These are phyloP conservation scores for Rhynchospora pubera DNA, from an alignment of 176 grass and related monocot genomes.

Conservation along the genomic window DNA sequence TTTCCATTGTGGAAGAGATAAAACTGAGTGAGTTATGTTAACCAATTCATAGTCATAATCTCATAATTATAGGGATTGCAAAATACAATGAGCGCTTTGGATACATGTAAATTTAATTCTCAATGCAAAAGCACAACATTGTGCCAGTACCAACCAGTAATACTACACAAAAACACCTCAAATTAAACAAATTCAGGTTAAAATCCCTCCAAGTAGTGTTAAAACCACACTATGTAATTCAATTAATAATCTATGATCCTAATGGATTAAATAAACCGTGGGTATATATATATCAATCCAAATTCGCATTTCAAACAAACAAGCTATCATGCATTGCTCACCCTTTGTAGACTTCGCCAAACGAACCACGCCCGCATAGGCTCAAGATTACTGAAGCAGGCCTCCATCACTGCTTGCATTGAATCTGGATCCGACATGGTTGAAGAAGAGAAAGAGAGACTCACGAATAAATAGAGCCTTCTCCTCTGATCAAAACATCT, in stretches of 20 bases:
- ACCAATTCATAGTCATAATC: not conserved
- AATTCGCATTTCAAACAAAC: no score
- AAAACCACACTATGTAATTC: no score
- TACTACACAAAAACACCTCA: slow-evolving; percentile 26
- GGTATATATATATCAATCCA: no score
- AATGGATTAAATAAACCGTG: no score
- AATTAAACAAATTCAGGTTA: not conserved
- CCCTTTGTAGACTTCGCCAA: no score
- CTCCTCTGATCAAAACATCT: not conserved
- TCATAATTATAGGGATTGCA: no score
- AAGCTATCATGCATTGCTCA: no score
- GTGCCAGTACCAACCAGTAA: not conserved
- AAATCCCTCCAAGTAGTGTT: not conserved
- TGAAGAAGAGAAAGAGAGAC: not conserved
- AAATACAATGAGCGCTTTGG: no score
- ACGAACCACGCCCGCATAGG: slow-evolving; percentile 82
- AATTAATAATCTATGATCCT: no score
- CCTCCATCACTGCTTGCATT: slow-evolving; percentile 60
- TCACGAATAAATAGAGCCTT: not conserved
- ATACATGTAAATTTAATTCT: not conserved
- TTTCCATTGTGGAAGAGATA: no score
- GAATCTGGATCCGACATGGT: slow-evolving; percentile 57
- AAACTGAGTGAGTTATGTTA: no score
- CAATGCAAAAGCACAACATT: not conserved
- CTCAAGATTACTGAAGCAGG: slow-evolving; percentile 67